Conservation (phyloP, 2,329 filamentous ascomycete species). For the Xenosphaeropsis pyriputrescens region DNA sequence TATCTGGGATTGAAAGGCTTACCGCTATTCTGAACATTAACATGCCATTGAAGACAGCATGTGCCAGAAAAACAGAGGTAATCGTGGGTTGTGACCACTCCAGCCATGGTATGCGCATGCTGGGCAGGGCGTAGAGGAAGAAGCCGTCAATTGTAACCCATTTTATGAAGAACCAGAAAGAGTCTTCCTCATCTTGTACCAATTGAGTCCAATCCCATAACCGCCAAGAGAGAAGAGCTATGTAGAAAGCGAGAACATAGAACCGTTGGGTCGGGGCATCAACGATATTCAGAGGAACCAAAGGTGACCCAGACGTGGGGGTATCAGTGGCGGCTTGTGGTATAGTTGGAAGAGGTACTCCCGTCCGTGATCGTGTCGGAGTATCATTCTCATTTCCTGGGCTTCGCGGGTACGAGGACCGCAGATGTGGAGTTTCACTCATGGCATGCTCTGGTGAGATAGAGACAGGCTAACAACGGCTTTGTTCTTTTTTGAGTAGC, state of each 20-base stretch:
- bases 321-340: slow-evolving; percentile 7
- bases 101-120: slow-evolving; percentile 88
- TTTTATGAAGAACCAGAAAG: slow-evolving; percentile 85
- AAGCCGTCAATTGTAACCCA: slow-evolving; percentile 79
- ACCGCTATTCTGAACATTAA: slow-evolving; percentile 86
- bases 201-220: slow-evolving; percentile 73
- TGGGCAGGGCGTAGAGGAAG: slow-evolving; percentile 77
- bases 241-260: slow-evolving; percentile 71
- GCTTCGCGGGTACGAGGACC: slow-evolving; percentile 69
- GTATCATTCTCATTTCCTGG: slow-evolving; percentile 34
- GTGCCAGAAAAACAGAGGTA: slow-evolving; percentile 53
- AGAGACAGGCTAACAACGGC: slow-evolving; percentile 1
- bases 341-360: slow-evolving; percentile 12
- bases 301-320: slow-evolving; percentile 27
- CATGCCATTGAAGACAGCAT: slow-evolving; percentile 65
- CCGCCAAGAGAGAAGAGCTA: slow-evolving; percentile 64
- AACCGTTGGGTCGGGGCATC: slow-evolving; percentile 86
- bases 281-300: slow-evolving; percentile 69
- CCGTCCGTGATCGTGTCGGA: slow-evolving; percentile 17
- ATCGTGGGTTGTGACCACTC: slow-evolving; percentile 73
- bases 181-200: slow-evolving; percentile 69
- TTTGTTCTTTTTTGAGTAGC: slow-evolving; percentile 1
- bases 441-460: slow-evolving; percentile 29
- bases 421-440: slow-evolving; percentile 70
- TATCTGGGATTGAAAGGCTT: slow-evolving; percentile 16